phyloP scores from a whole-genome alignment of 1,284 basidiomycete genomes.

The Naganishia albida region DNA sequence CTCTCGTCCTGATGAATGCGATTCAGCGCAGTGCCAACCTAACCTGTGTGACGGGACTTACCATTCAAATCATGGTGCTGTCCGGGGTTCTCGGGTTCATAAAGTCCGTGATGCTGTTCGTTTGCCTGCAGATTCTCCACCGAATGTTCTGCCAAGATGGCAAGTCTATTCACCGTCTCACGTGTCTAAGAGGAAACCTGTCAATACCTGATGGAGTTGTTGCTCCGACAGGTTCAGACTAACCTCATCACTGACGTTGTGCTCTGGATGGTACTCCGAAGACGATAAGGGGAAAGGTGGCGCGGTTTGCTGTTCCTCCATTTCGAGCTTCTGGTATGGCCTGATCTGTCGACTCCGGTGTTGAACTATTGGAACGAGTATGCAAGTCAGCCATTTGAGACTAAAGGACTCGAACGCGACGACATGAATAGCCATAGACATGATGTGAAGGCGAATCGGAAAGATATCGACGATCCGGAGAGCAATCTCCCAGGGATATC shows the following conservation, averaged over 20 bases:
- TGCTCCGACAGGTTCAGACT: background rate
- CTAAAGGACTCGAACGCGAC: background rate
- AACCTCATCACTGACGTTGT: constrained; percentile 7
- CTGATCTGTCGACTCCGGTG: background rate
- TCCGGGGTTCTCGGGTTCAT: constrained; percentile 20
- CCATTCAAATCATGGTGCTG: constrained; percentile 26
- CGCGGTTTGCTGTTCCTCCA: constrained; percentile 14
- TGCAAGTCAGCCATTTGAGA: background rate
- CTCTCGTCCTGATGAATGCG: constrained; percentile 3
- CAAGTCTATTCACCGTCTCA: constrained; percentile 21
- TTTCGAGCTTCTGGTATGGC: background rate
- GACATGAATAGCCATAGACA: constrained; percentile 3
- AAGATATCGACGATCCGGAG: background rate
- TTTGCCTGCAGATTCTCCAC: constrained; percentile 24
- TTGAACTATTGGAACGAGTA: background rate
- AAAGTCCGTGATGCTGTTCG: constrained; percentile 22
- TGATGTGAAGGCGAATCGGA: background rate
- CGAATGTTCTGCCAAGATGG: constrained; percentile 31
- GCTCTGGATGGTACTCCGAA: constrained; percentile 19
- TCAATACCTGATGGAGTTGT: background rate
- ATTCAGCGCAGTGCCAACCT: no score
- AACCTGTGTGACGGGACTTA: background rate
- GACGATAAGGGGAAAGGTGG: constrained; percentile 7
- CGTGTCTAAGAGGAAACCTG: background rate
- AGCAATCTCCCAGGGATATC: background rate